These are phyloP conservation scores for Coemansia sp. DNA, from an alignment of 371 early-diverging fungal genomes.

Conservation along the genomic window DNA sequence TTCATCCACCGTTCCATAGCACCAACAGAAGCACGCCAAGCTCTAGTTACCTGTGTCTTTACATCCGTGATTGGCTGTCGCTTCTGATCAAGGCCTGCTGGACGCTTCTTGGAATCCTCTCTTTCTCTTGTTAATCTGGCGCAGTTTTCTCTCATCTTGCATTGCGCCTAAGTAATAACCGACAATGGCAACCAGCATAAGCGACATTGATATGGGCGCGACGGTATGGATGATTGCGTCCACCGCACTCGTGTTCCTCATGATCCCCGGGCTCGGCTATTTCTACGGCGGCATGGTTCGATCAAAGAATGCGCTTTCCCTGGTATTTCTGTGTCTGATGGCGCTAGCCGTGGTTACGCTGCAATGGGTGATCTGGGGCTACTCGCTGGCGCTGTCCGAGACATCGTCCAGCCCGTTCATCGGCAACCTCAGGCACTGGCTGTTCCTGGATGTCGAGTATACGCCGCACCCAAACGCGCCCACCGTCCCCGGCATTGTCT, in stretches of 20 bases:
- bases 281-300: conserved; percentile 86
- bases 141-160: not conserved
- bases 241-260: conserved; percentile 58
- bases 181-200: conserved; percentile 15
- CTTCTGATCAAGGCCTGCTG: not conserved
- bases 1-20: too few species aligned
- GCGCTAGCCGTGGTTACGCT: conserved; percentile 78
- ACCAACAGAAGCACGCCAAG: too few species aligned
- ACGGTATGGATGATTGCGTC: conserved; percentile 51
- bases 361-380: conserved; percentile 88
- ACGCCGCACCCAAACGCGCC: conserved; percentile 54
- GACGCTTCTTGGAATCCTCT: not conserved
- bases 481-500: conserved; percentile 63
- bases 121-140: not conserved
- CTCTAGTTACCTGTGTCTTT: not conserved
- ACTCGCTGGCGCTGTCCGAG: conserved; percentile 75
- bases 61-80: not conserved
- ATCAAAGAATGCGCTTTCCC: conserved; percentile 74
- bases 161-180: not conserved
- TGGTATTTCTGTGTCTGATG: conserved; percentile 76
- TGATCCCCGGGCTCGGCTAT: conserved; percentile 71
- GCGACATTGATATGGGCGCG: conserved; percentile 44
- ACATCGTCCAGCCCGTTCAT: conserved; percentile 68
- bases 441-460: conserved; percentile 52
- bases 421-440: conserved; percentile 68